Evolutionary conservation across 768 basidiomycete genomes (phyloP).

Genomic region (Cystofilobasidium bisporidii): DNA sequence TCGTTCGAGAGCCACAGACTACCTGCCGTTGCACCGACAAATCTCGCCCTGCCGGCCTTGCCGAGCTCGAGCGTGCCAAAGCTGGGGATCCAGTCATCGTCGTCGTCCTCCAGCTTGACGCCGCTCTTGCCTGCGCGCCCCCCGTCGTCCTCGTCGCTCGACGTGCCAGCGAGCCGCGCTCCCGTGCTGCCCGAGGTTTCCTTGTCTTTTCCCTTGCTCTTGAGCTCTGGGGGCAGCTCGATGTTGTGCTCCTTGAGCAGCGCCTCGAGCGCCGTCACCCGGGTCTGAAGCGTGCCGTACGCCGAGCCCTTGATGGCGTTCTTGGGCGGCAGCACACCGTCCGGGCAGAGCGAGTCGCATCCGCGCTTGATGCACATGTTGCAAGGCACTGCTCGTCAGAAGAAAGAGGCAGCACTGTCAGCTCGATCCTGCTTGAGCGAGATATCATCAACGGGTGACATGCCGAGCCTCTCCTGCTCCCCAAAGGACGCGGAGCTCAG

Average conservation of each 20-base stretch:
- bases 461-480: no score
- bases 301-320: constrained; percentile 12
- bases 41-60: constrained; percentile 9
- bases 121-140: neutral
- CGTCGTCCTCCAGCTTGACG: neutral
- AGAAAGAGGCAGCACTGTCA: no score
- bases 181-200: neutral
- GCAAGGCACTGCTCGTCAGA: constrained; percentile 9
- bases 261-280: neutral
- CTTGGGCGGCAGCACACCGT: constrained; percentile 23
- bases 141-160: constrained; percentile 7
- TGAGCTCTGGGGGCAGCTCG: neutral
- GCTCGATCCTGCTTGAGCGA: no score
- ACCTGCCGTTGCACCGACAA: constrained; percentile 7
- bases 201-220: neutral
- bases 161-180: neutral
- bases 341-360: constrained; percentile 13
- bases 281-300: neutral
- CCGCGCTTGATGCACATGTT: constrained; percentile 11
- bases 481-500: no score
- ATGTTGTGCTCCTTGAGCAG: neutral
- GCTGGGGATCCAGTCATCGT: constrained; percentile 12
- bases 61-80: constrained; percentile 12
- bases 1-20: constrained; percentile 5
- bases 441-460: no score